These are phyloP conservation scores for Pneumocystis sp. DNA, from an alignment of 1,139 yeast genomes.

Conservation along the genomic window DNA sequence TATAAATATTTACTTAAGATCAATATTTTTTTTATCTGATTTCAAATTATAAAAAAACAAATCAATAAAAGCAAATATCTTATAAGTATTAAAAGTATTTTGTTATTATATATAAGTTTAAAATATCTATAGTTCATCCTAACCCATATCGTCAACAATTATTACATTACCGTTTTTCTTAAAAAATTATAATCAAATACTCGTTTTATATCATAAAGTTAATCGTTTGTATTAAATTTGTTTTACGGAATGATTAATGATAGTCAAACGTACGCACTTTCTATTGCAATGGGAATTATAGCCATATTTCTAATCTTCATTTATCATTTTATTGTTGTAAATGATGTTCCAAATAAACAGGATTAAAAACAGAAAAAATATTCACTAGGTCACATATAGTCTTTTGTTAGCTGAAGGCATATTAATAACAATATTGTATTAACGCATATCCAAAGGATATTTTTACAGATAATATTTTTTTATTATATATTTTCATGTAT, in stretches of 20 bases:
- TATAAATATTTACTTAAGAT: too few relatives aligned
- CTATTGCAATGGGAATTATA: neutral
- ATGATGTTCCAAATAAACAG: neutral
- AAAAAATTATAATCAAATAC: neutral
- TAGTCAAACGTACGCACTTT: neutral
- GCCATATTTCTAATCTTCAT: neutral
- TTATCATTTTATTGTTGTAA: neutral
- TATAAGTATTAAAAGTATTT: too few relatives aligned
- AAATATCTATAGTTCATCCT: neutral
- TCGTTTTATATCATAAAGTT: neutral
- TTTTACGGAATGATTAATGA: neutral
- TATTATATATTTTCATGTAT: neutral
- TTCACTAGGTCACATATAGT: neutral
- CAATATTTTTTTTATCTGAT: neutral
- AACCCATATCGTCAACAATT: neutral
- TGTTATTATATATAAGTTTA: too few relatives aligned
- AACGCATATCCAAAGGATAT: neutral
- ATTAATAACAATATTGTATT: neutral
- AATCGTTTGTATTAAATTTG: neutral
- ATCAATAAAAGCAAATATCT: too few relatives aligned
- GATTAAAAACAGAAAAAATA: neutral
- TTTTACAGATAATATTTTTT: neutral
- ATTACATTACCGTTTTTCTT: neutral
- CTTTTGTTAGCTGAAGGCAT: neutral
- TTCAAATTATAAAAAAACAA: neutral